Evolutionary conservation across 345 rosid genomes (phyloP).

Genomic region (Cochlearia excelsa): DNA sequence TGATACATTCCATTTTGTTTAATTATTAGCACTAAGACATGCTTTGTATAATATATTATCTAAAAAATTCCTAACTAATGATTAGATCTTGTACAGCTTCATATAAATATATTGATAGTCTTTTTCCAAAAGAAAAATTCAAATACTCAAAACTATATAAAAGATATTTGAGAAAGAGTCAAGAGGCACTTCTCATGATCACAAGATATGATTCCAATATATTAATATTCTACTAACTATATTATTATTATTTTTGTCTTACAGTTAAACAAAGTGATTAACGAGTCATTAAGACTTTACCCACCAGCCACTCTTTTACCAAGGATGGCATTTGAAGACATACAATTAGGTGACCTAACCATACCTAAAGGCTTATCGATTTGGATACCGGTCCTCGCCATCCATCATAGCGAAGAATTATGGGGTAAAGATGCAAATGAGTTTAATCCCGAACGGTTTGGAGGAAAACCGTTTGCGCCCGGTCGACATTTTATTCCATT

Average conservation of each 20-base stretch:
- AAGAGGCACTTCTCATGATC: constrained; percentile 36
- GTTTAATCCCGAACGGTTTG: constrained; percentile 81
- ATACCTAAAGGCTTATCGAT: constrained; percentile 89
- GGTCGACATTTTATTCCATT: constrained; percentile 78
- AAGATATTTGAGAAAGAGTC: constrained; percentile 35
- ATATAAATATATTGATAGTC: neutral
- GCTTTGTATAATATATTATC: constrained; percentile 28
- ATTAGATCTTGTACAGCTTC: constrained; percentile 33
- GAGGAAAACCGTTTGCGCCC: constrained; percentile 46
- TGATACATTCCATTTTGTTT: constrained; percentile 11
- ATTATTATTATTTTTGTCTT: neutral
- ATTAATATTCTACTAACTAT: constrained; percentile 21
- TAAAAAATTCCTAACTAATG: constrained; percentile 28
- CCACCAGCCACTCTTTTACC: constrained; percentile 92
- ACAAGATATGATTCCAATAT: constrained; percentile 25
- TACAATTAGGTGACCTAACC: constrained; percentile 68
- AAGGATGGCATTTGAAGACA: constrained; percentile 86
- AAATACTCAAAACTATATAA: constrained; percentile 13
- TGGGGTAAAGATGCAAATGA: constrained; percentile 93
- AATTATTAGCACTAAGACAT: constrained; percentile 34
- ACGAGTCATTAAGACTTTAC: constrained; percentile 83
- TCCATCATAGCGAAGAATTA: constrained; percentile 78
- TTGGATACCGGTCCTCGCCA: constrained; percentile 95
- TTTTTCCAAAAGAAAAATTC: constrained; percentile 29
- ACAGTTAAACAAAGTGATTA: constrained; percentile 88